These are phyloP conservation scores for Phytophthora cryptogea DNA, from an alignment of 352 stramenopile species.

Conservation along the genomic window DNA sequence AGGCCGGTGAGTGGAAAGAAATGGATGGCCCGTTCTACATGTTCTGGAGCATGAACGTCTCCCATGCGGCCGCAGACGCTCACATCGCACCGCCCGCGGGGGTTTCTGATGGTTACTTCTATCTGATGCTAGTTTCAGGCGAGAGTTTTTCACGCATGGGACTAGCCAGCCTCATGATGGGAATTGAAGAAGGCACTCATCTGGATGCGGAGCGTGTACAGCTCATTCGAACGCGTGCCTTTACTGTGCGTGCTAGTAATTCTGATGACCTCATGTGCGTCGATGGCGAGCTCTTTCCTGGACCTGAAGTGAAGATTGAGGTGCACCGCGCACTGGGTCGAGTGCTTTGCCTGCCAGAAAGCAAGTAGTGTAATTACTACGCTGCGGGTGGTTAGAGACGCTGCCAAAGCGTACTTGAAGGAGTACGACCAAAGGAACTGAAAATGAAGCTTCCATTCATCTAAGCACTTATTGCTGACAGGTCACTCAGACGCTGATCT, in stretches of 20 bases:
- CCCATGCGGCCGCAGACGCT: slow-evolving; percentile 48
- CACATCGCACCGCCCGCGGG: slow-evolving; percentile 48
- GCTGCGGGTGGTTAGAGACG: slow-evolving; percentile 13
- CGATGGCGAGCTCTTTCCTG: slow-evolving; percentile 63
- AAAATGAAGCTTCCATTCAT: background rate
- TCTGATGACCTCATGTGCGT: slow-evolving; percentile 55
- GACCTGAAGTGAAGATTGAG: slow-evolving; percentile 49
- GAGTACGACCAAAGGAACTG: background rate
- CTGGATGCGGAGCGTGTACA: slow-evolving; percentile 44
- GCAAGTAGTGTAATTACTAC: slow-evolving; percentile 7
- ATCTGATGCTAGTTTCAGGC: slow-evolving; percentile 57
- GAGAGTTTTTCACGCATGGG: slow-evolving; percentile 40
- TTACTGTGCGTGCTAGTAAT: slow-evolving; percentile 41
- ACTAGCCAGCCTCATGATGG: slow-evolving; percentile 55
- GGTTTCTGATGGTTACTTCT: slow-evolving; percentile 64
- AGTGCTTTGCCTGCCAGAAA: slow-evolving; percentile 39
- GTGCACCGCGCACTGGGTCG: slow-evolving; percentile 53
- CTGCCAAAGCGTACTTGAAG: slow-evolving; percentile 9
- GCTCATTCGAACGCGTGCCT: slow-evolving; percentile 68
- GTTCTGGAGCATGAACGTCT: slow-evolving; percentile 69
- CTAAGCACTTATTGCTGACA: background rate
- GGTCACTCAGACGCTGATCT: slow-evolving; percentile 1
- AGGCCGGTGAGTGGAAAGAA: slow-evolving; percentile 38
- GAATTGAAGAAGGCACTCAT: slow-evolving; percentile 56
- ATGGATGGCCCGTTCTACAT: slow-evolving; percentile 58